A percentile compares a stretch with the other conserved stretches of the same genome.
phyloP scores from a whole-genome alignment of 441 rosid species.

The Adansonia grandidieri region DNA sequence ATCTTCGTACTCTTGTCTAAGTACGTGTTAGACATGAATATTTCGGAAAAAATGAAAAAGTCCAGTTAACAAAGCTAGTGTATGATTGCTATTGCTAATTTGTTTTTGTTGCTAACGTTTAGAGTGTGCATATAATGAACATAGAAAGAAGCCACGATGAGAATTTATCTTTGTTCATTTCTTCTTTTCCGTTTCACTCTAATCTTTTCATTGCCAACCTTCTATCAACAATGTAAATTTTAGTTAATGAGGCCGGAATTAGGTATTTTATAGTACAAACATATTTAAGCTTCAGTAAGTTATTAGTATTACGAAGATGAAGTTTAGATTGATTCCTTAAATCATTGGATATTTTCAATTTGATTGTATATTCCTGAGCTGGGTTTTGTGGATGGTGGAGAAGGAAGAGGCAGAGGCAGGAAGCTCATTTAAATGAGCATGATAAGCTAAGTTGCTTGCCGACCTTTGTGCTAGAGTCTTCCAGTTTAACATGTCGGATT shows the following conservation, averaged over 20 bases:
- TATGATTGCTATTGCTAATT: not conserved
- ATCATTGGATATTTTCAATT: not conserved
- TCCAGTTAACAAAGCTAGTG: not conserved
- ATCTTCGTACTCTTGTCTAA: not conserved
- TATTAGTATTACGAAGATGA: not conserved
- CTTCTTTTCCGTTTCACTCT: no score
- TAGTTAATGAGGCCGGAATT: not conserved
- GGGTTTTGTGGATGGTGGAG: not conserved
- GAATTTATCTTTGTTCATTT: not conserved
- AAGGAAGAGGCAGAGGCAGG: not conserved
- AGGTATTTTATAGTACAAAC: not conserved
- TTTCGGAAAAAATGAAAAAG: not conserved
- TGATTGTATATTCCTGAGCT: not conserved
- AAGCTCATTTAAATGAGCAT: not conserved
- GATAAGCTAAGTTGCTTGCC: not conserved
- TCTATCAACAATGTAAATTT: slow-evolving; percentile 21
- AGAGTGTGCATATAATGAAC: not conserved
- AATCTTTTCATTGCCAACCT: not conserved
- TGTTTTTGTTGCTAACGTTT: not conserved
- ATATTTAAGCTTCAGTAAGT: not conserved
- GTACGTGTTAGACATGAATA: not conserved
- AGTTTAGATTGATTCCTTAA: not conserved
- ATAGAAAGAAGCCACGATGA: not conserved
- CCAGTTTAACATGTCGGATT: not conserved
- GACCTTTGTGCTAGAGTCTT: not conserved